Percentiles rank a stretch among this genome's conserved stretches.
Conservation (phyloP, 2,329 filamentous ascomycete species). For the Penicillium corylophilum region DNA sequence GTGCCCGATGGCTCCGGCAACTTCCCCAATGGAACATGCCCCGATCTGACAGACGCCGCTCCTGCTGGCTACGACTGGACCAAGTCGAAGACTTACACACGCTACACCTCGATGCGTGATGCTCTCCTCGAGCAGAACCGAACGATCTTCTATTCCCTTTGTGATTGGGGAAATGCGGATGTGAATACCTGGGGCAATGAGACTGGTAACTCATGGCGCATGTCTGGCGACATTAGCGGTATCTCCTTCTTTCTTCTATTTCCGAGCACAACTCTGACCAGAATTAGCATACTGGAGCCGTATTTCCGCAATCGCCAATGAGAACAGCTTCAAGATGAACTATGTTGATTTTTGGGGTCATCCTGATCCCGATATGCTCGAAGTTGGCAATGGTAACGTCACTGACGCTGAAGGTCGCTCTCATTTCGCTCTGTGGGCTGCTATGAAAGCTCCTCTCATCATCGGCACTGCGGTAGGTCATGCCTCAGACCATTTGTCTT, state of each 20-base stretch:
- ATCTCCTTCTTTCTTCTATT: no score
- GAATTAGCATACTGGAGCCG: constrained; percentile 26
- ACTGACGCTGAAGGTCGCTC: constrained; percentile 48
- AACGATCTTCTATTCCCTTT: constrained; percentile 54
- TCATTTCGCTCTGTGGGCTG: constrained; percentile 55
- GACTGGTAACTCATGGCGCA: constrained; percentile 50
- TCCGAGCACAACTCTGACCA: no score
- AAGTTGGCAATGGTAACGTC: constrained; percentile 52
- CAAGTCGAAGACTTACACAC: constrained; percentile 47
- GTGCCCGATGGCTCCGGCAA: constrained; percentile 40
- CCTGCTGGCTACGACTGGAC: constrained; percentile 53
- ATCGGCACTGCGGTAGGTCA: constrained; percentile 42
- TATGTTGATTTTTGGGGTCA: constrained; percentile 51
- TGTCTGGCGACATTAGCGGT: constrained; percentile 36
- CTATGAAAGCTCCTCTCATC: constrained; percentile 52
- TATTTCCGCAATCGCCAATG: constrained; percentile 48
- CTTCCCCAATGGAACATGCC: constrained; percentile 45
- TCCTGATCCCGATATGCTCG: constrained; percentile 53
- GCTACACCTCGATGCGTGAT: constrained; percentile 55
- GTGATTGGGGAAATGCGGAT: constrained; percentile 54
- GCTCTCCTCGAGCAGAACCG: constrained; percentile 47
- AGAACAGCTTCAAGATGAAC: constrained; percentile 49
- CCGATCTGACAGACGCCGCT: constrained; percentile 35
- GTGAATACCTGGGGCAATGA: constrained; percentile 53
- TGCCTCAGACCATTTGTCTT: not conserved